A percentile compares a stretch with the other conserved stretches of the same genome.
phyloP scores from a whole-genome alignment of 495 filamentous ascomycete genomes.

The Annulohypoxylon bovei region DNA sequence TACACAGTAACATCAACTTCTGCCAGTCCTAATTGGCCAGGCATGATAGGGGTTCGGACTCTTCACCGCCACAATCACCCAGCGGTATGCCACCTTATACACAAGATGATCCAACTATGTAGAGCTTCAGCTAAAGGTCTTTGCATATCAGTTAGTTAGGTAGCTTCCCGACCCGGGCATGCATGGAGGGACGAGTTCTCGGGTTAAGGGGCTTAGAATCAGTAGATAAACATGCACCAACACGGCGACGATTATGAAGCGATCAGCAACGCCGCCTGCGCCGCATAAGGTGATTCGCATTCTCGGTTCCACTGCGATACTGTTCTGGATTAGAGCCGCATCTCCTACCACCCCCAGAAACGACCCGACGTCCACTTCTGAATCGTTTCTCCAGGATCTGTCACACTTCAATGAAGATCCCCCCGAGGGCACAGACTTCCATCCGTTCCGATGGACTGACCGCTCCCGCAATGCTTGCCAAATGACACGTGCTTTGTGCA shows the following conservation, averaged over 20 bases:
- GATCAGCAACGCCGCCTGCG: neutral
- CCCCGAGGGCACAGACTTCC: neutral
- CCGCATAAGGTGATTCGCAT: neutral
- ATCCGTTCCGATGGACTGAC: neutral
- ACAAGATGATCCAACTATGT: slow-evolving; percentile 1
- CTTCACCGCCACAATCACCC: slow-evolving; percentile 3
- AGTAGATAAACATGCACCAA: neutral
- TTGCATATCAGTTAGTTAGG: neutral
- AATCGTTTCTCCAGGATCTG: neutral
- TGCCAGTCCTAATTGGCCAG: neutral
- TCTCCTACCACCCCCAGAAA: neutral
- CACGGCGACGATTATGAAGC: neutral
- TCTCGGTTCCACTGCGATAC: neutral
- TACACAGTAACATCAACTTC: neutral
- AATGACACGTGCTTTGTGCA: neutral
- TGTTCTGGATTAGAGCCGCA: slow-evolving; percentile 1
- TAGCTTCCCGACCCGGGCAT: neutral
- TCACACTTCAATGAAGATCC: neutral
- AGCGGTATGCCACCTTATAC: slow-evolving; percentile 7
- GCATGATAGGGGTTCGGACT: neutral
- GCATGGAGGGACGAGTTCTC: neutral
- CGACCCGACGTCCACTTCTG: neutral
- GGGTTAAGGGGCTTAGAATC: neutral
- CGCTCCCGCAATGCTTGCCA: neutral
- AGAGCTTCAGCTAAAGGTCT: neutral